These are phyloP conservation scores for Taxawa tesnikishii DNA, from an alignment of 2,329 filamentous ascomycete species.

Conservation along the genomic window DNA sequence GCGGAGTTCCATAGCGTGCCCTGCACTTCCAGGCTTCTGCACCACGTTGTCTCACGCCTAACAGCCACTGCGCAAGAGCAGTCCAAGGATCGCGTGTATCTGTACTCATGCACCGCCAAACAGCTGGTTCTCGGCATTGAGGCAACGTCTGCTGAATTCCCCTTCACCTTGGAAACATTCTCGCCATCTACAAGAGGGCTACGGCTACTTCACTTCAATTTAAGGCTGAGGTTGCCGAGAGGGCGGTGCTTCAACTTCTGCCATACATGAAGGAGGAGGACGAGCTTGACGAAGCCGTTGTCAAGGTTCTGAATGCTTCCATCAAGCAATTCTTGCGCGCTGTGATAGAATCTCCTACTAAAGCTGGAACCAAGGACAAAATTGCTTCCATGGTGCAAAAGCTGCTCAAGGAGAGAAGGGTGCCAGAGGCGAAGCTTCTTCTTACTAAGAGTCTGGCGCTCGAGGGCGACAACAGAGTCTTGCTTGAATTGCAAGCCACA, in stretches of 20 bases:
- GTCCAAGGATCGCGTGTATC: constrained; percentile 44
- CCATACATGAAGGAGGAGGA: constrained; percentile 30
- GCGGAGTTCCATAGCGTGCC: constrained; percentile 54
- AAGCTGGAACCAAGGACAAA: neutral
- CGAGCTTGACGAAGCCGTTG: constrained; percentile 38
- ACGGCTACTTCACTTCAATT: constrained; percentile 23
- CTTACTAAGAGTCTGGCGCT: neutral
- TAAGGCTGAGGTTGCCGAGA: constrained; percentile 27
- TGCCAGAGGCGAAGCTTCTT: neutral
- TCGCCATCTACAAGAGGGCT: constrained; percentile 49
- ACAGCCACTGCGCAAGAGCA: constrained; percentile 39
- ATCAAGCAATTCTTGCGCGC: constrained; percentile 22
- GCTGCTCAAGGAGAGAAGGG: constrained; percentile 1
- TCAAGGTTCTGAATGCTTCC: constrained; percentile 35
- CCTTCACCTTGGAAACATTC: constrained; percentile 54
- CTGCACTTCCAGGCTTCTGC: constrained; percentile 53
- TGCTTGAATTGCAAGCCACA: no score
- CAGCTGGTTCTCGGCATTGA: constrained; percentile 57
- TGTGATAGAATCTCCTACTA: neutral
- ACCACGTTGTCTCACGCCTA: constrained; percentile 61
- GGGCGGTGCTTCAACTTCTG: constrained; percentile 37
- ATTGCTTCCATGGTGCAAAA: neutral
- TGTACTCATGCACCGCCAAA: constrained; percentile 55
- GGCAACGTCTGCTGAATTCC: constrained; percentile 56
- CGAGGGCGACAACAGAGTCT: neutral